Evolutionary conservation across 192 early-diverging fungal genomes (phyloP).

Genomic region (Geranomyces variabilis): DNA sequence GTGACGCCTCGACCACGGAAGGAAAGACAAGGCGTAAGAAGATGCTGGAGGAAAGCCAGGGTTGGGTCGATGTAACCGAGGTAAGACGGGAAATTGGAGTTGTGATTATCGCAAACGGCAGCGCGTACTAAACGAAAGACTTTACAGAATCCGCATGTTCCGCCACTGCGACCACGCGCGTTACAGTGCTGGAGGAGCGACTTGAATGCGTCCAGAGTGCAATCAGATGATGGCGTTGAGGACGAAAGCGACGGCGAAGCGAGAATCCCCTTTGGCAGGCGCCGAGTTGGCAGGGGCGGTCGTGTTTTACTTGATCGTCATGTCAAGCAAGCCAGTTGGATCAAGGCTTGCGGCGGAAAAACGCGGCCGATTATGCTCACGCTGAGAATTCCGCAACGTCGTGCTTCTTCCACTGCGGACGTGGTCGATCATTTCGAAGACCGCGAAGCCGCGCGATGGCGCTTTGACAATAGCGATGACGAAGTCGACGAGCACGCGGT

Average conservation of each 20-base stretch:
- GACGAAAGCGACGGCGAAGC: constrained; percentile 27
- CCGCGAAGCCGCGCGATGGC: constrained; percentile 1
- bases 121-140: background rate
- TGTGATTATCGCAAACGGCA: background rate
- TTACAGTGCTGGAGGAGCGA: constrained; percentile 33
- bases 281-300: constrained; percentile 78
- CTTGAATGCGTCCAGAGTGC: constrained; percentile 9
- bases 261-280: constrained; percentile 49
- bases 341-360: constrained; percentile 3
- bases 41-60: constrained; percentile 57
- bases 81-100: constrained; percentile 41
- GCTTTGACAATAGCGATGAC: constrained; percentile 33
- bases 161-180: constrained; percentile 35
- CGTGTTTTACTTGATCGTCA: constrained; percentile 74
- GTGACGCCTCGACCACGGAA: constrained; percentile 54
- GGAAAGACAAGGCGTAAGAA: constrained; percentile 59
- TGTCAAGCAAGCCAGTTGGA: constrained; percentile 24
- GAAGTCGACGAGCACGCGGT: constrained; percentile 32
- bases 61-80: constrained; percentile 73
- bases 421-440: background rate
- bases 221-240: constrained; percentile 3
- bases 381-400: background rate
- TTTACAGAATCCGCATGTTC: constrained; percentile 55
- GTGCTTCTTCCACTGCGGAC: background rate
- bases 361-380: background rate